Evolutionary conservation across 371 early-diverging fungal species (phyloP).

Genomic region (Rhizopus microsporus): DNA sequence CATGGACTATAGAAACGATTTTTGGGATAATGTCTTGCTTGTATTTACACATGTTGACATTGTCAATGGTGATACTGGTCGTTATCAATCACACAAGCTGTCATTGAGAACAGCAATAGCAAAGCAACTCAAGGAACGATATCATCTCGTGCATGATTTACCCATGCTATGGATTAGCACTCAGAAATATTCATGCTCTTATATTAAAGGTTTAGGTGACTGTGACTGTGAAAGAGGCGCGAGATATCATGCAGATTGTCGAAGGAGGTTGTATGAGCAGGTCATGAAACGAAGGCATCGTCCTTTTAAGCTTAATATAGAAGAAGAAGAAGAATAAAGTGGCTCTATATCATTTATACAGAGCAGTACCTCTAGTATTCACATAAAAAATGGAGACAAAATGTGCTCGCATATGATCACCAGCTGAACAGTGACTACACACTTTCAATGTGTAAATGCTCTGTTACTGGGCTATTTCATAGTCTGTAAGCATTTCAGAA

Average conservation of each 20-base stretch:
- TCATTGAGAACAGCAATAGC: conserved; percentile 31
- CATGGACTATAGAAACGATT: conserved; percentile 7
- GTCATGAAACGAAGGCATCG: conserved; percentile 28
- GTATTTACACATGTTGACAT: conserved; percentile 48
- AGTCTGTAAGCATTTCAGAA: too few relatives aligned
- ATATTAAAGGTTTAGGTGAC: conserved; percentile 35
- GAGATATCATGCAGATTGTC: conserved; percentile 39
- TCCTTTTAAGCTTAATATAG: conserved; percentile 13
- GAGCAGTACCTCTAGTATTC: too few relatives aligned
- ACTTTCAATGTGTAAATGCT: too few relatives aligned
- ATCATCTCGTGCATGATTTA: conserved; percentile 23
- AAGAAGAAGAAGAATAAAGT: not conserved
- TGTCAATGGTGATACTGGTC: conserved; percentile 16
- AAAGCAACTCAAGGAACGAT: conserved; percentile 24
- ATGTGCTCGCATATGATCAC: too few relatives aligned
- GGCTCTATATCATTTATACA: too few relatives aligned
- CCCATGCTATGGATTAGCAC: conserved; percentile 50
- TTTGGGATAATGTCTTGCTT: conserved; percentile 45
- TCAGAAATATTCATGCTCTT: conserved; percentile 35
- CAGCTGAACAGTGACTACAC: too few relatives aligned
- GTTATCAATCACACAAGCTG: conserved; percentile 33
- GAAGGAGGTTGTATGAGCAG: conserved; percentile 42
- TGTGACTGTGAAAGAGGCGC: conserved; percentile 44
- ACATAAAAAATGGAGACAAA: too few relatives aligned
- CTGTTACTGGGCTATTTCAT: too few relatives aligned